Conservation (phyloP, 345 rosid species). For the Firmiana major region DNA sequence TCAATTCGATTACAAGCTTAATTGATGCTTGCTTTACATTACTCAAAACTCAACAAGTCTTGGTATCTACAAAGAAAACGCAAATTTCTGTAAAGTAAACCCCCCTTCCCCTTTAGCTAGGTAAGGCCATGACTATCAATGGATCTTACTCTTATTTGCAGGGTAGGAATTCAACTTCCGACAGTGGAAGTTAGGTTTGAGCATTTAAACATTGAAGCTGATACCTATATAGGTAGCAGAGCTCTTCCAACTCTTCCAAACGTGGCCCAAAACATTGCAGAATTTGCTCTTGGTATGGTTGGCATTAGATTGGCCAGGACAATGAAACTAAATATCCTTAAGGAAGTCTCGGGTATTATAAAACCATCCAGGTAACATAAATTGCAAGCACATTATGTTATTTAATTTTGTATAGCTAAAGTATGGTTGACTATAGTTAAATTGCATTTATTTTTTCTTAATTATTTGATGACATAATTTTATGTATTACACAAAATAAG, state of each 20-base stretch:
- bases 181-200: conserved; percentile 78
- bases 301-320: conserved; percentile 55
- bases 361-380: conserved; percentile 59
- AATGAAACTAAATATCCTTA: conserved; percentile 66
- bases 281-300: conserved; percentile 45
- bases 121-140: background rate
- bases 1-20: background rate
- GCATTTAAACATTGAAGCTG: conserved; percentile 55
- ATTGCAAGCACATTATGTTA: background rate
- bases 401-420: no score
- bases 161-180: conserved; percentile 80
- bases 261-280: conserved; percentile 56
- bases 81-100: background rate
- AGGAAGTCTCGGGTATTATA: conserved; percentile 62
- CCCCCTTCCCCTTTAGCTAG: background rate
- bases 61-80: background rate
- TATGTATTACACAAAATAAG: no score
- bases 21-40: background rate
- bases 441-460: background rate
- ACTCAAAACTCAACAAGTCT: background rate
- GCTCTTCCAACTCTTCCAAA: conserved; percentile 84
- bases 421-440: no score
- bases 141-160: conserved; percentile 20
- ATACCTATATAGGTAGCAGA: conserved; percentile 63
- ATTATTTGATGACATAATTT: no score